phyloP scores from a whole-genome alignment of 73 alveolate genomes.

The Symbiodinium natans region DNA sequence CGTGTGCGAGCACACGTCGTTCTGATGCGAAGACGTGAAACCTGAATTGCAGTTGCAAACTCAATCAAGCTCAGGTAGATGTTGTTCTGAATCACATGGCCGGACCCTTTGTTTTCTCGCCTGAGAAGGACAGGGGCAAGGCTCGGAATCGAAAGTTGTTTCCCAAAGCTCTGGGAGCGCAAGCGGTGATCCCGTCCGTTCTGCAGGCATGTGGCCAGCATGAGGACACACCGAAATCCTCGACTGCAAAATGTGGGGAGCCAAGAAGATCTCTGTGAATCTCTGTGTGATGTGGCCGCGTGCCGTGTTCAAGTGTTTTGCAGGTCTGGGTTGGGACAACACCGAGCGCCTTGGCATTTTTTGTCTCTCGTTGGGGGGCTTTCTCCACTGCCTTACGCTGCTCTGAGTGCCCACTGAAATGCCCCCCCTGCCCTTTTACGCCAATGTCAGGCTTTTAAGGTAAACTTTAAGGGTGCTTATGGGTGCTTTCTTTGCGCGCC shows the following conservation, averaged over 20 bases:
- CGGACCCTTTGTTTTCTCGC: slow-evolving; percentile 25
- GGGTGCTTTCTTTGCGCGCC: too few species aligned
- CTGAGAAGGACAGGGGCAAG: slow-evolving; percentile 43
- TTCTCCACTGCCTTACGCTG: too few species aligned
- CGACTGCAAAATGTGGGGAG: slow-evolving; percentile 29
- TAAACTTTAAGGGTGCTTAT: too few species aligned
- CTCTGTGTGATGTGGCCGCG: not conserved
- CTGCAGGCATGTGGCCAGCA: slow-evolving; percentile 5
- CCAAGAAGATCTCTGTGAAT: not conserved
- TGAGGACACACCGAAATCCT: slow-evolving; percentile 17
- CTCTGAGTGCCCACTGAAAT: too few species aligned
- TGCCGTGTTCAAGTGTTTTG: not conserved
- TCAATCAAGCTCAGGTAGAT: slow-evolving; percentile 41
- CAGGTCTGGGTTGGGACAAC: slow-evolving; percentile 27
- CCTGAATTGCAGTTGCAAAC: too few species aligned
- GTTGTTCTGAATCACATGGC: slow-evolving; percentile 70
- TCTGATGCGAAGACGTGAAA: too few species aligned
- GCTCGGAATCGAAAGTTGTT: not conserved
- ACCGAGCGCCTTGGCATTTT: not conserved
- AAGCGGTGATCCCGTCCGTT: too few species aligned
- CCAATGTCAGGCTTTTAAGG: too few species aligned
- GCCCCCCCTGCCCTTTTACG: too few species aligned
- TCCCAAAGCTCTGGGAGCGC: too few species aligned
- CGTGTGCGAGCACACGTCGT: not conserved
- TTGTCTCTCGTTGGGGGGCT: not conserved